Percentiles rank a stretch among this genome's conserved stretches.
Conservation (phyloP, 176 grass and related monocot species). For the Oryza punctata region DNA sequence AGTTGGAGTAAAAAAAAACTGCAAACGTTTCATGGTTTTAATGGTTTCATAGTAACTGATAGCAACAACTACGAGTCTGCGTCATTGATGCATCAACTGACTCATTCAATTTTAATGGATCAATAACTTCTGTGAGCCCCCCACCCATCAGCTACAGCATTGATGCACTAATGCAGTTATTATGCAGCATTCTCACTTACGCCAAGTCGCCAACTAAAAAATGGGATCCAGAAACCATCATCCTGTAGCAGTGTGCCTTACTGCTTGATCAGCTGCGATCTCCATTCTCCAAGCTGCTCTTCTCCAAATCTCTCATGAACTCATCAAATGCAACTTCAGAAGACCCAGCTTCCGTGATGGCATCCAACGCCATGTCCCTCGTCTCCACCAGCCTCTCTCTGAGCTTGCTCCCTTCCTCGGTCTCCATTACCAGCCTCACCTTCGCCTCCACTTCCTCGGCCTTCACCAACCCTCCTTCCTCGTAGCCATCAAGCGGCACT, state of each 20-base stretch:
- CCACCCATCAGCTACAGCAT: not conserved
- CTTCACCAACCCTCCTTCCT: conserved; percentile 41
- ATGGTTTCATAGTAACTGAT: too few relatives aligned
- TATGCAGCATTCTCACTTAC: not conserved
- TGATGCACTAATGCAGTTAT: not conserved
- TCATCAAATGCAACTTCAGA: conserved; percentile 32
- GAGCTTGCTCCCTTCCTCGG: conserved; percentile 1
- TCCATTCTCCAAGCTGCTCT: not conserved
- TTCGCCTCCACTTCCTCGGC: conserved; percentile 12
- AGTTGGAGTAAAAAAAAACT: too few relatives aligned
- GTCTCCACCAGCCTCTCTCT: conserved; percentile 26
- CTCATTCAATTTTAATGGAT: not conserved
- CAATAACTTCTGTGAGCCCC: not conserved
- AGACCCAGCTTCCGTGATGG: conserved; percentile 28
- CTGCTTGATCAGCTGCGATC: conserved; percentile 4
- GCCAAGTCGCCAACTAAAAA: too few relatives aligned
- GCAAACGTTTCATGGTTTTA: too few relatives aligned
- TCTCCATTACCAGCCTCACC: conserved; percentile 21
- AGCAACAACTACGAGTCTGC: too few relatives aligned
- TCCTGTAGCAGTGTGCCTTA: too few relatives aligned
- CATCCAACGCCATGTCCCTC: conserved; percentile 34
- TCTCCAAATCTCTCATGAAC: conserved; percentile 40
- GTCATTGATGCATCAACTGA: not conserved
- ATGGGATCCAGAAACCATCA: too few relatives aligned
- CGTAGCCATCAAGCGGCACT: conserved; percentile 39